Evolutionary conservation across 148 eudicot species (phyloP).

Genomic region (Gaultheria prostrata): DNA sequence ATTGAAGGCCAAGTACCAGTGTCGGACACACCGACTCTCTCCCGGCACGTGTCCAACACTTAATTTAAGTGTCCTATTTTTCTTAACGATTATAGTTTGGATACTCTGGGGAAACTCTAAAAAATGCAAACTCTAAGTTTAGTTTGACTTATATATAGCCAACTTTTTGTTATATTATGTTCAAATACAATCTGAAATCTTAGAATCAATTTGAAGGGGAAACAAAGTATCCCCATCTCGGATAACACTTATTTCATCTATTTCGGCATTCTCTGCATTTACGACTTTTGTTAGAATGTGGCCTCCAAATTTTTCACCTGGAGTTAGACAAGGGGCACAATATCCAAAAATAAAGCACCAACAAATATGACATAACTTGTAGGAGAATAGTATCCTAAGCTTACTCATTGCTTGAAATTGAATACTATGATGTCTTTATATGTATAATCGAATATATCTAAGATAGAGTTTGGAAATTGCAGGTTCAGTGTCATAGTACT

Average conservation of each 20-base stretch:
- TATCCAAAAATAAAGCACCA: neutral
- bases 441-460: neutral
- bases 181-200: slow-evolving; percentile 14
- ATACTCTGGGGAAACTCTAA: no score
- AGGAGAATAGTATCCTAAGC: neutral
- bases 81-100: no score
- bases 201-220: slow-evolving; percentile 31
- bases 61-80: no score
- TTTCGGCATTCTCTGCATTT: slow-evolving; percentile 65
- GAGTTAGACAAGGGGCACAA: slow-evolving; percentile 29
- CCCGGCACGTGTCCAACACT: no score
- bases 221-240: slow-evolving; percentile 84
- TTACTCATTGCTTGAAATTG: neutral
- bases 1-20: no score
- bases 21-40: no score
- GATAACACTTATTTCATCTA: slow-evolving; percentile 67
- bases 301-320: slow-evolving; percentile 77
- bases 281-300: slow-evolving; percentile 45
- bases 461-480: slow-evolving; percentile 4
- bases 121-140: no score
- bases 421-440: neutral
- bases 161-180: no score
- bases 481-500: slow-evolving; percentile 10
- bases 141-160: no score
- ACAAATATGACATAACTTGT: neutral